Evolutionary conservation across 106 monocot genomes (phyloP).

Genomic region (Allium fistulosum): DNA sequence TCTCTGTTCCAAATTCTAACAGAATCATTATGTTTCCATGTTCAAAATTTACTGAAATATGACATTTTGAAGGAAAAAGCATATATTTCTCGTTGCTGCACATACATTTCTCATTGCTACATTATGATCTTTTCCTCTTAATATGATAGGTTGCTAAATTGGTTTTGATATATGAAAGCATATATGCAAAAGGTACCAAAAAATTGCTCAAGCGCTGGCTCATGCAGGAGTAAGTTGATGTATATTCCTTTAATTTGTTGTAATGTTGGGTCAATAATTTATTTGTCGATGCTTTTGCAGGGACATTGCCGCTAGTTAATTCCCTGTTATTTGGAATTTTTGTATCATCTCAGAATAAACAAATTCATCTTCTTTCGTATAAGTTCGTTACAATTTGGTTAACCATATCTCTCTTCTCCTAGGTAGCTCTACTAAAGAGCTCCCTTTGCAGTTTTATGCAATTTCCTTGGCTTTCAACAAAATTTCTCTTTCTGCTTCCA

Average conservation of each 20-base stretch:
- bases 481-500: constrained; percentile 20
- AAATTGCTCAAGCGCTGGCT: constrained; percentile 52
- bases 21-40: too few species aligned
- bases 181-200: constrained; percentile 63
- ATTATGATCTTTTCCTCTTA: too few species aligned
- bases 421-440: constrained; percentile 79
- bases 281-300: constrained; percentile 5
- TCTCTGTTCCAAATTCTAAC: too few species aligned
- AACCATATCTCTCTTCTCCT: constrained; percentile 5
- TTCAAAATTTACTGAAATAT: too few species aligned
- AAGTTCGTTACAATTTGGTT: not conserved
- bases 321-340: not conserved
- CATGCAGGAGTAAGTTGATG: constrained; percentile 71
- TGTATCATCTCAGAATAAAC: not conserved
- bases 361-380: too few species aligned
- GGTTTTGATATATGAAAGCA: constrained; percentile 75
- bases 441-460: constrained; percentile 61
- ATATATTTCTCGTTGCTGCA: too few species aligned
- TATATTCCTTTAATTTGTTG: not conserved
- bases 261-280: constrained; percentile 1
- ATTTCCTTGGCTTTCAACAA: constrained; percentile 51
- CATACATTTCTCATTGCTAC: too few species aligned
- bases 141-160: constrained; percentile 50
- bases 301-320: not conserved
- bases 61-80: too few species aligned